Evolutionary conservation across 2,329 filamentous ascomycete genomes (phyloP).

Genomic region (Pyricularia pennisetigena): DNA sequence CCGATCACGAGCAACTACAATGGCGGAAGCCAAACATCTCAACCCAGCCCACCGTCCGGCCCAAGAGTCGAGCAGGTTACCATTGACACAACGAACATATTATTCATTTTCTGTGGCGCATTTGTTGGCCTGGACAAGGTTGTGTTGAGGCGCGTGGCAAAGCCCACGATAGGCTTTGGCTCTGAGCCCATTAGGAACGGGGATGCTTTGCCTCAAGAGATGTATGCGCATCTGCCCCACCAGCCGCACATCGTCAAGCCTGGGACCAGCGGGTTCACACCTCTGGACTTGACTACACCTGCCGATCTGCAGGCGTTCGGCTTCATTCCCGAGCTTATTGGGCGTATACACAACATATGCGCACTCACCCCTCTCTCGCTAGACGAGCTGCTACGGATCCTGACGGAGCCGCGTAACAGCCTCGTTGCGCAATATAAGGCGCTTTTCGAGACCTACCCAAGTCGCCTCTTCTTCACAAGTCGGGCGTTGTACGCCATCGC

Average conservation of each 20-base stretch:
- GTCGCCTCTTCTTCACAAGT: conserved; percentile 73
- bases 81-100: conserved; percentile 88
- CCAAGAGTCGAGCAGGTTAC: conserved; percentile 55
- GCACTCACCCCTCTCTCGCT: conserved; percentile 68
- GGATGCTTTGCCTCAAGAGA: conserved; percentile 52
- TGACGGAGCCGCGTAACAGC: conserved; percentile 87
- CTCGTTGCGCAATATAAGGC: conserved; percentile 82
- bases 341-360: conserved; percentile 85
- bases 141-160: conserved; percentile 77
- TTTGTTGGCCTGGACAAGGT: conserved; percentile 89
- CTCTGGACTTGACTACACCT: conserved; percentile 63
- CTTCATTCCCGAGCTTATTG: conserved; percentile 90
- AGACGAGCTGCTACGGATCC: conserved; percentile 66
- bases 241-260: conserved; percentile 26
- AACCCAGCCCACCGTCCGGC: conserved; percentile 29
- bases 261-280: conserved; percentile 33
- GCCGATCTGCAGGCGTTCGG: conserved; percentile 75
- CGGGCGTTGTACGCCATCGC: conserved; percentile 76
- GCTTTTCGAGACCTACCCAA: conserved; percentile 72
- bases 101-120: conserved; percentile 94
- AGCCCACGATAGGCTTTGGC: conserved; percentile 81
- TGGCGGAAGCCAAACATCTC: conserved; percentile 31
- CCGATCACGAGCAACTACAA: conserved; percentile 45
- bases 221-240: conserved; percentile 47
- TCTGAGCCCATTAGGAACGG: conserved; percentile 57